These are phyloP conservation scores for Alternaria solani DNA, from an alignment of 2,329 filamentous ascomycete genomes.

Conservation along the genomic window DNA sequence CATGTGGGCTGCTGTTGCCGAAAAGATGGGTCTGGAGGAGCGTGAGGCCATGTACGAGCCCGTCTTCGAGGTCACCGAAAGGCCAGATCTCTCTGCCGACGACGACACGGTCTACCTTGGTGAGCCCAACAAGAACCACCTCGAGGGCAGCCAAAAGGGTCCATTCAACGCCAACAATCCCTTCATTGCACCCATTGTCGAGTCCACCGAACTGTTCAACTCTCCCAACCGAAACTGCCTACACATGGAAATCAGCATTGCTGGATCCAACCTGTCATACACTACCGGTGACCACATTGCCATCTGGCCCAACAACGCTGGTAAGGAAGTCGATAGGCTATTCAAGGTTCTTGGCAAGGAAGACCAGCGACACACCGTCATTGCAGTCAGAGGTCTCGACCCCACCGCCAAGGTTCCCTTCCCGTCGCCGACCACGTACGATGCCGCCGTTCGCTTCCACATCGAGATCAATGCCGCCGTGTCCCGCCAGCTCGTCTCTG, in stretches of 20 bases:
- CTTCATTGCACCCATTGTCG: slow-evolving; percentile 90
- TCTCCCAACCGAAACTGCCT: slow-evolving; percentile 93
- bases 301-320: slow-evolving; percentile 95
- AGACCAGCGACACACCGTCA: slow-evolving; percentile 80
- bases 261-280: slow-evolving; percentile 87
- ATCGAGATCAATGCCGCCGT: slow-evolving; percentile 96
- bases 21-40: slow-evolving; percentile 89
- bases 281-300: slow-evolving; percentile 98
- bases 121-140: slow-evolving; percentile 95
- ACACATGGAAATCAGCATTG: slow-evolving; percentile 93
- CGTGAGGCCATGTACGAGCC: slow-evolving; percentile 96
- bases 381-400: slow-evolving; percentile 90
- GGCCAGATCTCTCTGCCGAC: slow-evolving; percentile 75
- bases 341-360: slow-evolving; percentile 78
- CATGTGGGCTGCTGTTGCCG: slow-evolving; percentile 89
- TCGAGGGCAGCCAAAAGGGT: slow-evolving; percentile 82
- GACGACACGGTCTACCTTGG: slow-evolving; percentile 88
- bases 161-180: slow-evolving; percentile 97
- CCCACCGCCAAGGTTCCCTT: slow-evolving; percentile 97
- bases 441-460: slow-evolving; percentile 91
- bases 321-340: slow-evolving; percentile 90
- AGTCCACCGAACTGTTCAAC: slow-evolving; percentile 90
- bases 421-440: slow-evolving; percentile 95
- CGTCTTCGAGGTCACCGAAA: slow-evolving; percentile 82
- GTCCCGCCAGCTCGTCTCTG: slow-evolving; percentile 92